Evolutionary conservation across 495 filamentous ascomycete species (phyloP), one percentile per base, ranked within the genome.

Genomic region (Gamarada debralockiae): DNA sequence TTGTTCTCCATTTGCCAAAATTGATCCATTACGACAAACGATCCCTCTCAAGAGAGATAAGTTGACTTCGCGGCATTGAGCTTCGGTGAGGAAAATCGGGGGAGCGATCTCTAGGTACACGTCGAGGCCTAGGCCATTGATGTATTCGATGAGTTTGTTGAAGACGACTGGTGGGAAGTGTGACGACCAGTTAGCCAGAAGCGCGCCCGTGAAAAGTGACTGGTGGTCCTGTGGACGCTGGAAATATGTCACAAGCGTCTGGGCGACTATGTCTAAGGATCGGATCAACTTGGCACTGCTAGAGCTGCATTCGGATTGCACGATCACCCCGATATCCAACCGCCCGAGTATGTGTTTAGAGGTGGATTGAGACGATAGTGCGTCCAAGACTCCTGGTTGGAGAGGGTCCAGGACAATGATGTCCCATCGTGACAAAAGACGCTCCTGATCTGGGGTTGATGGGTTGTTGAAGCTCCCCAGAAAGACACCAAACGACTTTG

Each of bases 181-280:
- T 12, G 59, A 58, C 37, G 73, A 64, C 73, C 73, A 80, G 17
- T 73, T 73, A 17, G 75, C 74, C 33, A 82, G 48, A 12, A 82
- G 55, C 13, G 80, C 65, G 2, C 77, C 76, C 21, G 64, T 70
- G 37, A 78, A 74, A 2, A n/a, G 69, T 42, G 50, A 66, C 69
- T 39, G 60, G 41, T 2, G 69, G 71, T 14, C 63, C 54, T 14
- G 57, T 36, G 13, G 70, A 41, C 31, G 71, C 70, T 10, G 70
- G 60, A 45, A 58, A 72, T 0, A 70, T 56, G 18, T 67, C 62
- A 41, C 38, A 24, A 67, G 22, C 6, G 57, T 49, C 34, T 62
- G 24, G 6, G 47, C 4, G 23, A 56, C 17, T 6, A 33, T 25
- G 46, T 17, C 18, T 18, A 56, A 27, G 34, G 24, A 23, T 25